phyloP scores from a whole-genome alignment of 169 alveolate species.

The Eimeria brunetti region DNA sequence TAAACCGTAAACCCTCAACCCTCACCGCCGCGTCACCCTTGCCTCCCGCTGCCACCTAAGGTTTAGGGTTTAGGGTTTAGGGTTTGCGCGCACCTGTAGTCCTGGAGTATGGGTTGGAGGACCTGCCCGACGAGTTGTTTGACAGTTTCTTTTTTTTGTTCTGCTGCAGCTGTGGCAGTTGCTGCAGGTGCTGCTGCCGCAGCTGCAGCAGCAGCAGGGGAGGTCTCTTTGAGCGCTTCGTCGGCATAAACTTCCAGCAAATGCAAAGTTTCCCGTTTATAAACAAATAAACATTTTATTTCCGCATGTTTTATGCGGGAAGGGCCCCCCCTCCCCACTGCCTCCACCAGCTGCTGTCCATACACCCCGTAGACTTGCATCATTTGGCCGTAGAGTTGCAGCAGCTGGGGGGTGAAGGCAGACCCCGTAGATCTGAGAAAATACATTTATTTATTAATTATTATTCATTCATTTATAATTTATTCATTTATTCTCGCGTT shows the following conservation, averaged over 20 bases:
- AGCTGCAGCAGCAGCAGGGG: too few relatives aligned
- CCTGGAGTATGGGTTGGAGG: slow-evolving; percentile 72
- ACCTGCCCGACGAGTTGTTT: slow-evolving; percentile 59
- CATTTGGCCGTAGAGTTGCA: slow-evolving; percentile 59
- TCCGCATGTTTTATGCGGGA: slow-evolving; percentile 62
- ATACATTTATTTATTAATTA: too few relatives aligned
- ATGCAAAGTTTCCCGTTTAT: slow-evolving; percentile 68
- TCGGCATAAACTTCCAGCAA: slow-evolving; percentile 66
- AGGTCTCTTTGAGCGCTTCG: slow-evolving; percentile 69
- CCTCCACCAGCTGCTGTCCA: slow-evolving; percentile 62
- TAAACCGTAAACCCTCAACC: background rate
- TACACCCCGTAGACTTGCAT: slow-evolving; percentile 69
- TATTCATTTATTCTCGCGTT: too few relatives aligned
- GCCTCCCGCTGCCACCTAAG: too few relatives aligned
- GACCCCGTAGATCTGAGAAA: slow-evolving; percentile 75
- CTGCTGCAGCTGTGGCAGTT: background rate
- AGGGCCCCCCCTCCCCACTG: slow-evolving; percentile 65
- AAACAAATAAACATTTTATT: slow-evolving; percentile 13
- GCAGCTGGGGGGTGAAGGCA: slow-evolving; percentile 79
- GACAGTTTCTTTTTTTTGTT: slow-evolving; percentile 33
- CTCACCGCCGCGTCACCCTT: too few relatives aligned
- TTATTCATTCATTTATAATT: too few relatives aligned
- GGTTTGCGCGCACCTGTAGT: slow-evolving; percentile 63
- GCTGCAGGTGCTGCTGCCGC: background rate
- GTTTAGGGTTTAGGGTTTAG: slow-evolving; percentile 39